A percentile compares a stretch with the other conserved stretches of the same genome.
Evolutionary conservation across 1,284 basidiomycete genomes (phyloP).

Genomic region (Fomitopsis pinicola): DNA sequence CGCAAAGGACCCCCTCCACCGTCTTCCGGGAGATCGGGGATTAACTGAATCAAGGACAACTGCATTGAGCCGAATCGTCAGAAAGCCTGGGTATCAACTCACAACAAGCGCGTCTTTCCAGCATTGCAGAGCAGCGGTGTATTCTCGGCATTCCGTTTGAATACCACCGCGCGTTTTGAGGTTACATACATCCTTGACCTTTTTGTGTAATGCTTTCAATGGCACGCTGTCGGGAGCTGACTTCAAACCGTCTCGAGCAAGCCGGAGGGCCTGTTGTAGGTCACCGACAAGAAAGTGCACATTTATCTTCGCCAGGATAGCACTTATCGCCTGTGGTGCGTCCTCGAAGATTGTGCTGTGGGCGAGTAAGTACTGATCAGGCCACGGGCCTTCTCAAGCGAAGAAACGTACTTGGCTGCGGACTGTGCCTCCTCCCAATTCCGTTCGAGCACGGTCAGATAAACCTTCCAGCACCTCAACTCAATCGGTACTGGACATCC

Average conservation of each 20-base stretch:
- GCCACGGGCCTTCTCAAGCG: neutral
- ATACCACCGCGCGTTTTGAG: conserved; percentile 8
- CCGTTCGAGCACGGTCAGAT: conserved; percentile 10
- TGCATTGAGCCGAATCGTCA: neutral
- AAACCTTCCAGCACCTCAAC: conserved; percentile 15
- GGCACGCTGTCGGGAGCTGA: conserved; percentile 13
- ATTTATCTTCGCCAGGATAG: conserved; percentile 5
- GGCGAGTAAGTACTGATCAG: neutral
- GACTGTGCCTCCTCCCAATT: conserved; percentile 9
- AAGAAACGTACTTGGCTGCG: conserved; percentile 10
- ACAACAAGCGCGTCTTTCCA: conserved; percentile 12
- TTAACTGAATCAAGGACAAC: neutral
- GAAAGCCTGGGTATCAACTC: neutral
- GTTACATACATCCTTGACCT: conserved; percentile 4
- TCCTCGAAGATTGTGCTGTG: conserved; percentile 2
- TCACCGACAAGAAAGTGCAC: conserved; percentile 11
- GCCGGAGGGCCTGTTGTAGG: conserved; percentile 1
- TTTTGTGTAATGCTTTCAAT: conserved; percentile 2
- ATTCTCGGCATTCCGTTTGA: neutral
- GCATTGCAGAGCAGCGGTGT: conserved; percentile 2
- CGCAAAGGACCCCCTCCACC: neutral
- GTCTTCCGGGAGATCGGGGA: neutral
- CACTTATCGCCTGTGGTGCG: neutral
- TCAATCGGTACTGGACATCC: conserved; percentile 7
- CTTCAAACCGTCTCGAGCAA: conserved; percentile 2